Evolutionary conservation across 75 land plant genomes (phyloP), one percentile per base, ranked within the genome.

Genomic region (Gnetum montanum): DNA sequence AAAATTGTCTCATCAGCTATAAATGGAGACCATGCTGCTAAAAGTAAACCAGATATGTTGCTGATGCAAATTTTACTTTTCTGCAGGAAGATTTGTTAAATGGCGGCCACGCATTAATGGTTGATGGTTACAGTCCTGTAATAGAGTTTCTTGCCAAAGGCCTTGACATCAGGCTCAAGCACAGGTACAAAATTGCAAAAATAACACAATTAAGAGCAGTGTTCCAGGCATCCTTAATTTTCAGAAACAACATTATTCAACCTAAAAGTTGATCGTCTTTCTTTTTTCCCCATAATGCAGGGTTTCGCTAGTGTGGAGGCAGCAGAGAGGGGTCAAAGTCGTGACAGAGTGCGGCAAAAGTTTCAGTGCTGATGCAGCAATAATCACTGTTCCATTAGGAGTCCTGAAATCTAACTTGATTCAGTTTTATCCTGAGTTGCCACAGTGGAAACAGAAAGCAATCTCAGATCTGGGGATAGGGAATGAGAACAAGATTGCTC

Each of bases 31-130:
- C 55, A 19, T 58, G 6, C 13, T 19, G 16, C 11, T 46, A 6
- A 47, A 20, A 6, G 20, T 58, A 15, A 6, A 22, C 37, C 5
- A 15, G 15, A n/a, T n/a, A n/a, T n/a, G n/a, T n/a, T n/a, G n/a
- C 23, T 48, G 6, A 25, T 49, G 25, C 12, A 33, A 34, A 8
- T 27, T 11, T 10, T 25, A 4, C 40, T 63, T 34, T 29, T 11
- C 8, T 66, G 49, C 62, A 77, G 80, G 80, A 77, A 51, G 71
- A 77, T 22, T 56, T 73, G 40, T 63, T 77, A 35, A 55, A 58
- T 28, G 80, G 80, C 37, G 80, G 80, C 12, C 80, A 77, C 68
- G 80, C 78, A 20, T 57, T 77, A 29, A 74, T 77, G 78, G 72
- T 77, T 25, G 56, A 57, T 46, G 80, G 80, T n/a, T 77, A 77